These are phyloP conservation scores for Sarocladium brachiariae DNA, from an alignment of 2,329 filamentous ascomycete genomes.

Conservation along the genomic window DNA sequence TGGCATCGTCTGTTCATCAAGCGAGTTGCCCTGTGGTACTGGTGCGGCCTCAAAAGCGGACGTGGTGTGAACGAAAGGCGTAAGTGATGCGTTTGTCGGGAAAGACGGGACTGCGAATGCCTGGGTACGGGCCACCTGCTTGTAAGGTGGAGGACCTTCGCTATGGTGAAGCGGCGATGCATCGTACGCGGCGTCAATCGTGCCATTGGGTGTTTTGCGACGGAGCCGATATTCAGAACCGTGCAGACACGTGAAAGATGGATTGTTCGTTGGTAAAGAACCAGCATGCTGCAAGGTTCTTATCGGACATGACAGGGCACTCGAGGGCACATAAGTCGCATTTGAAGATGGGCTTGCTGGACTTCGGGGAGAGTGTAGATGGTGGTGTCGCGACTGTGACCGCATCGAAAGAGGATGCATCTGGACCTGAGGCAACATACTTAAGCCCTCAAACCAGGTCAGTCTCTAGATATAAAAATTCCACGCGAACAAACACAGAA, in stretches of 20 bases:
- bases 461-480: background rate
- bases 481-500: slow-evolving; percentile 18
- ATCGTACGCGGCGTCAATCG: slow-evolving; percentile 85
- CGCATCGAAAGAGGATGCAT: slow-evolving; percentile 45
- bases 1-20: background rate
- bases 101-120: slow-evolving; percentile 46
- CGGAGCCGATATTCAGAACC: slow-evolving; percentile 72
- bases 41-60: background rate
- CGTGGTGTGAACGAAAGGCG: background rate
- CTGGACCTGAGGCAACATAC: slow-evolving; percentile 45
- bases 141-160: slow-evolving; percentile 67
- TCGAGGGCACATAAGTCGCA: slow-evolving; percentile 13
- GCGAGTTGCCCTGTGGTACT: background rate
- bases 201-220: slow-evolving; percentile 91
- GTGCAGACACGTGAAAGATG: no score
- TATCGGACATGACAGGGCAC: slow-evolving; percentile 25
- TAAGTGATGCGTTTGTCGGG: slow-evolving; percentile 15
- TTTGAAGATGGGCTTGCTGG: background rate
- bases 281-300: background rate
- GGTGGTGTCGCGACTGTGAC: slow-evolving; percentile 24
- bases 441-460: background rate
- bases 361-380: background rate
- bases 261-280: background rate
- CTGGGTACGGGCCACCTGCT: slow-evolving; percentile 59
- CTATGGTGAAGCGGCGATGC: slow-evolving; percentile 68